Evolutionary conservation across 805 yeast genomes (phyloP).

Genomic region (Grigorovia yakushimaensis): DNA sequence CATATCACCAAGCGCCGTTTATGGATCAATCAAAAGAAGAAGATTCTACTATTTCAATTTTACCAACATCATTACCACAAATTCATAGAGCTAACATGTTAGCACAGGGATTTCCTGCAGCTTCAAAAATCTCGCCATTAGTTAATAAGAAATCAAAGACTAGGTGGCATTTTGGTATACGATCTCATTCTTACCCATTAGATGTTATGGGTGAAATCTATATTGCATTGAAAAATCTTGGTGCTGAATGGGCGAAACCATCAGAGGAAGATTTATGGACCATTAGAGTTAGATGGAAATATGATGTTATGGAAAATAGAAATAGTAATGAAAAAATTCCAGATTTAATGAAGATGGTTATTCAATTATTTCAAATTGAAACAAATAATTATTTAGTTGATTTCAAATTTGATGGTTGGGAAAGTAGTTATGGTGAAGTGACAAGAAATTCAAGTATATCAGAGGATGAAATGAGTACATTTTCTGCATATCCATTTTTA

Average conservation of each 20-base stretch:
- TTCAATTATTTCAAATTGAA: slow-evolving; percentile 89
- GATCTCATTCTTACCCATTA: slow-evolving; percentile 90
- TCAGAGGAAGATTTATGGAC: slow-evolving; percentile 95
- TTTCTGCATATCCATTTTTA: slow-evolving; percentile 89
- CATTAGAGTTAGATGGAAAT: slow-evolving; percentile 88
- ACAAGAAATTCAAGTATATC: slow-evolving; percentile 20
- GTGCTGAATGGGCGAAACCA: slow-evolving; percentile 97
- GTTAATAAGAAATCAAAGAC: slow-evolving; percentile 80
- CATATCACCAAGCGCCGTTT: slow-evolving; percentile 27
- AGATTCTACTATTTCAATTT: slow-evolving; percentile 75
- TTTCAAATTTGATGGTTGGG: slow-evolving; percentile 98
- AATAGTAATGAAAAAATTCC: slow-evolving; percentile 33
- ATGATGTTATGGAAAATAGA: slow-evolving; percentile 35
- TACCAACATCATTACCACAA: slow-evolving; percentile 90
- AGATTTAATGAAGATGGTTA: slow-evolving; percentile 92
- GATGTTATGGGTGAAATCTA: slow-evolving; percentile 99
- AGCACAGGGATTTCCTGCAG: slow-evolving; percentile 43
- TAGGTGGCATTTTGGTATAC: slow-evolving; percentile 97
- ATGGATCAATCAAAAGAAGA: slow-evolving; percentile 25
- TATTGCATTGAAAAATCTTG: slow-evolving; percentile 82
- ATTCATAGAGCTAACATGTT: slow-evolving; percentile 91
- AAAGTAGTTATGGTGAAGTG: slow-evolving; percentile 35
- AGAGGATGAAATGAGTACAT: slow-evolving; percentile 75
- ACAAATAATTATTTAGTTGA: slow-evolving; percentile 94
- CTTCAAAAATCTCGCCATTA: slow-evolving; percentile 40